A percentile compares a stretch with the other conserved stretches of the same genome.
phyloP scores from a whole-genome alignment of 2,329 filamentous ascomycete genomes.

The Monilinia fructigena region DNA sequence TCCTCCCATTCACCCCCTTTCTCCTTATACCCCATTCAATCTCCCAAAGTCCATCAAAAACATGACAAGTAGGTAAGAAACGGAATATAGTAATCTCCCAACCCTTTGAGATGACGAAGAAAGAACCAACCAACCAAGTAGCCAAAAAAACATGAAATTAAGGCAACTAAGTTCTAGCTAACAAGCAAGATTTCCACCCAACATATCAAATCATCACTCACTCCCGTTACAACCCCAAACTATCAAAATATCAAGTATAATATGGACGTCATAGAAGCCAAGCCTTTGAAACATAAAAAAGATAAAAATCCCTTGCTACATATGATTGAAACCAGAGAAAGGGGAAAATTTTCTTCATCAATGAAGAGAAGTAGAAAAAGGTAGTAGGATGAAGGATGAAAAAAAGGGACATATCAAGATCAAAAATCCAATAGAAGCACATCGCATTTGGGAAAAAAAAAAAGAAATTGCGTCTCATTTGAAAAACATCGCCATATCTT shows the following conservation, averaged over 20 bases:
- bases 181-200: conserved; percentile 3
- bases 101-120: conserved; percentile 2
- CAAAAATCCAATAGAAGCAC: conserved; percentile 18
- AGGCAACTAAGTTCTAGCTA: conserved; percentile 17
- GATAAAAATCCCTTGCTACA: conserved; percentile 1
- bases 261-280: conserved; percentile 17
- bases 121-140: conserved; percentile 2
- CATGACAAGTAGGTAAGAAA: neutral
- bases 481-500: conserved; percentile 14
- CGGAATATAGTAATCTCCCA: neutral
- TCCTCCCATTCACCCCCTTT: neutral
- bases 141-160: conserved; percentile 6
- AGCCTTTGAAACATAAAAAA: conserved; percentile 13
- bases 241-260: conserved; percentile 14
- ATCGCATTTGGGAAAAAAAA: neutral
- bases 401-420: conserved; percentile 15
- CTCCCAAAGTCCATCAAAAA: neutral
- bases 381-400: neutral
- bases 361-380: neutral
- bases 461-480: conserved; percentile 13
- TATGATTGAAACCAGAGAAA: conserved; percentile 1
- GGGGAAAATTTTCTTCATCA: neutral
- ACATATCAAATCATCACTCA: conserved; percentile 2
- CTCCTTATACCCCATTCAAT: neutral
- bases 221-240: conserved; percentile 13